Base-by-base conservation (phyloP, 148 eudicot species). In the Camellia sinensis region DNA sequence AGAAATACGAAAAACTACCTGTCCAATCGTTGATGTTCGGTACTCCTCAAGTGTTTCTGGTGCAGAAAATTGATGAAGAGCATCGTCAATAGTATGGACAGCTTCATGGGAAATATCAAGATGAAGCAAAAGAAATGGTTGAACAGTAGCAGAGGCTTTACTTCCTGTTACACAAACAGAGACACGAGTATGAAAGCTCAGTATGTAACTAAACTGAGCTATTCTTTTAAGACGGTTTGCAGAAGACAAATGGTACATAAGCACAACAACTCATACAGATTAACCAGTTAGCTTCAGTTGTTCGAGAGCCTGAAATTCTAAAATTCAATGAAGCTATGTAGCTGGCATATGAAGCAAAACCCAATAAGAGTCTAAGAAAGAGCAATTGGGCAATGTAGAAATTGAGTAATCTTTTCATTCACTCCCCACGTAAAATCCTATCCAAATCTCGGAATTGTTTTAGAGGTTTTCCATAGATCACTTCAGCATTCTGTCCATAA, bases 121-220 rank as follows among this genome's bases (percentile, higher is more conserved):
- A 78, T 91, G 94, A 68, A 91, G 92, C 81, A 91, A 85, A 48
- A 91, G 89, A 86, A 89, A 95, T 77, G 97, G 99, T 63, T 95
- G 97, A 73, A 92, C 80, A 72, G 99, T 95, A 56, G 90, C 97
- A 73, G 99, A 95, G 54, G 87, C 90, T 85, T 88, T 95, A 82
- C 82, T 95, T 78, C 97, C 99, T 95, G 89, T 69, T 66, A 56
- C 48, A 68, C 44, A 68, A 4, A 56, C 71, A 53, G 11, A 48
- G 29, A 70, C 21, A 74, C 21, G 69, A 19, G 14, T 50, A 71
- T 19, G 50, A 59, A 70, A 50, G 43, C 50, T 70, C 61, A 41
- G 17, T 44, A 54, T 18, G 10, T 63, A 64, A 40, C 62, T 48
- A 46, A 37, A 80, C 53, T 18, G 73, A 6, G 18, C 18, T 57